A percentile compares a stretch with the other conserved stretches of the same genome.
Conservation (phyloP, 352 stramenopile species). For the Globisporangium takayamanum region DNA sequence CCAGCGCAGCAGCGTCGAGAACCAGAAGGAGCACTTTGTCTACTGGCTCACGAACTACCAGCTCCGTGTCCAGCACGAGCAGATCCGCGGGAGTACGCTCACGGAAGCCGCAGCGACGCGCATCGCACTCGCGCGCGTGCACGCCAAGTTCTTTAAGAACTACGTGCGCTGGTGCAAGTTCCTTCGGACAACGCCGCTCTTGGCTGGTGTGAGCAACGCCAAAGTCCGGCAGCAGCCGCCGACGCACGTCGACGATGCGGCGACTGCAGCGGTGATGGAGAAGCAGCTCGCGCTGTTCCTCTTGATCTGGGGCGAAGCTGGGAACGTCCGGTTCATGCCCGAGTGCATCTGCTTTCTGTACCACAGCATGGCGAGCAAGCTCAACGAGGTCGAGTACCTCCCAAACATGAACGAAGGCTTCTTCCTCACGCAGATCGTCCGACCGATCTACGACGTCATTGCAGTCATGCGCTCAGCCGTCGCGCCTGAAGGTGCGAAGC, state of each 20-base stretch:
- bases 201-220: conserved; percentile 1
- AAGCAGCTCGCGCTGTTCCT: conserved; percentile 77
- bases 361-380: conserved; percentile 64
- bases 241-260: conserved; percentile 47
- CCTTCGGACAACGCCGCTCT: conserved; percentile 71
- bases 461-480: conserved; percentile 61
- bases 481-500: conserved; percentile 28
- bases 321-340: conserved; percentile 85
- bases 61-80: conserved; percentile 48
- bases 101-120: conserved; percentile 38
- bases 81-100: conserved; percentile 21
- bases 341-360: conserved; percentile 88
- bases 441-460: conserved; percentile 72
- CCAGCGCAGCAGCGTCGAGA: conserved; percentile 61
- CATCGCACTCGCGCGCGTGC: conserved; percentile 48
- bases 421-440: conserved; percentile 64
- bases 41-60: conserved; percentile 85
- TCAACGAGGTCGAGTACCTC: conserved; percentile 52
- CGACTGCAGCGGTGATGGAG: conserved; percentile 40
- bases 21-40: conserved; percentile 84
- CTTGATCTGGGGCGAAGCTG: conserved; percentile 78
- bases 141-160: conserved; percentile 87
- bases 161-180: conserved; percentile 94
- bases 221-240: conserved; percentile 6
- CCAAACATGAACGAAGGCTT: conserved; percentile 42